Conservation (phyloP, 1,284 basidiomycete species). For the Apiotrichum laibachii region DNA sequence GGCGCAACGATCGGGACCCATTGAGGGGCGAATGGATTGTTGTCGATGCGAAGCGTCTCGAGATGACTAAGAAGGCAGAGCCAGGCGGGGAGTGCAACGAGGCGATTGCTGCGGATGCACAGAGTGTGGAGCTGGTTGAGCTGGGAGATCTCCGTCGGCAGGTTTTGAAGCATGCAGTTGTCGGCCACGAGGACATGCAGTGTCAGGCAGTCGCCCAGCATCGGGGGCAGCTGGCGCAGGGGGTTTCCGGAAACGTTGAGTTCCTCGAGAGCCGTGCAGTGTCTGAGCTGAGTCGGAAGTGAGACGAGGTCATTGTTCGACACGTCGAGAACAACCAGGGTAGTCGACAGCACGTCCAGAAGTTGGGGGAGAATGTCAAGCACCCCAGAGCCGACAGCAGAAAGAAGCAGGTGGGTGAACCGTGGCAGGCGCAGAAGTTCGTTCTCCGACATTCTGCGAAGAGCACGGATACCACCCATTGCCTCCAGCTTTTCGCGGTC, state of each 20-base stretch:
- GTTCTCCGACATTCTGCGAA: slow-evolving; percentile 22
- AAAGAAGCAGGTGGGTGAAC: slow-evolving; percentile 83
- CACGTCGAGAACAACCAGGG: slow-evolving; percentile 84
- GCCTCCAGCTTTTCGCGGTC: slow-evolving; percentile 36
- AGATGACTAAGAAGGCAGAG: slow-evolving; percentile 76
- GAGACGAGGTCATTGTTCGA: slow-evolving; percentile 78
- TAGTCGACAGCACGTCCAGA: slow-evolving; percentile 67
- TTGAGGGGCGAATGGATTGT: slow-evolving; percentile 86
- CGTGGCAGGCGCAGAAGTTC: slow-evolving; percentile 55
- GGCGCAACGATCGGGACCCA: slow-evolving; percentile 87
- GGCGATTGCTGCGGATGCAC: slow-evolving; percentile 80
- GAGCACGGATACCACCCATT: slow-evolving; percentile 40
- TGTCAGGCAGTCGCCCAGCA: slow-evolving; percentile 69
- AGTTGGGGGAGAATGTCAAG: slow-evolving; percentile 66
- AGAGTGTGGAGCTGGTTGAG: slow-evolving; percentile 78
- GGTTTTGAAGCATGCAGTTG: slow-evolving; percentile 69
- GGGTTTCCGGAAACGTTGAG: slow-evolving; percentile 90
- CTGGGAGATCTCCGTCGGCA: slow-evolving; percentile 67
- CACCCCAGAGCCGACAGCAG: slow-evolving; percentile 66
- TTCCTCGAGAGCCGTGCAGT: slow-evolving; percentile 82
- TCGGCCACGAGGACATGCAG: slow-evolving; percentile 88
- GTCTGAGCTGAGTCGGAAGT: slow-evolving; percentile 72
- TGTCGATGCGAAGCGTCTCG: slow-evolving; percentile 83
- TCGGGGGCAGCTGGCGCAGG: slow-evolving; percentile 75
- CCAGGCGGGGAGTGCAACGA: slow-evolving; percentile 90